Evolutionary conservation across 73 alveolate genomes (phyloP), one percentile per base, ranked within the genome.

Genomic region (Tetrahymena thermophila): DNA sequence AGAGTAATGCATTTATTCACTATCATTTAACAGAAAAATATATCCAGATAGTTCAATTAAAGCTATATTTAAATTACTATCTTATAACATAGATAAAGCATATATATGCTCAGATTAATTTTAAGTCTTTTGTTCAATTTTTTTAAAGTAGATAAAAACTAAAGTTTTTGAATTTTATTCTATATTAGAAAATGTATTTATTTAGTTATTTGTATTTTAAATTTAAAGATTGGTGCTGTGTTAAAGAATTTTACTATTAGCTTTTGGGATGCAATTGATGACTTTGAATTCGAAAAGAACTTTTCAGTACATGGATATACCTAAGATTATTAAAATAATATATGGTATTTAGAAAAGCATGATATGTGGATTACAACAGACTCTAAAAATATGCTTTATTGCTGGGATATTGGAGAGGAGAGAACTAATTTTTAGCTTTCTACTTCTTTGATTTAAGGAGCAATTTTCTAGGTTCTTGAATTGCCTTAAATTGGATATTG

Each of bases 311-410:
- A 85, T 16, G 85, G 57, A 21, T 94, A 94, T 10, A 85, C 97
- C 28, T 44, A 85, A 35, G 97, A 95, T 43, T 95, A 95, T 35
- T 38, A 95, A 37, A 85, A 89, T 31, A 95, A 95, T 28, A 95
- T 95, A 28, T 95, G 97, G 97, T 95, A 89, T 95, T 57, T 95
- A 25, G 97, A 95, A 58, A 95, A 95, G 83, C 55, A 89, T 19
- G 94, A 95, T 43, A 95, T 85, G 94, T 95, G 97, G 97, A 44
- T 95, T 17, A 95, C 97, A 35, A 95, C 97, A 14, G 97, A 95
- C 83, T 83, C 95, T 4, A 95, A 94, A 11, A 85, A 85, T 50
- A 85, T 43, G 83, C 56, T 95, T 42, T 95, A 85, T 50, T 93
- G 94, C 25, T 95, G 97, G 97, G 95, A 95, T 43, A 55, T 95